These are phyloP conservation scores for Lentinula aciculospora DNA, from an alignment of 768 basidiomycete species.

Conservation along the genomic window DNA sequence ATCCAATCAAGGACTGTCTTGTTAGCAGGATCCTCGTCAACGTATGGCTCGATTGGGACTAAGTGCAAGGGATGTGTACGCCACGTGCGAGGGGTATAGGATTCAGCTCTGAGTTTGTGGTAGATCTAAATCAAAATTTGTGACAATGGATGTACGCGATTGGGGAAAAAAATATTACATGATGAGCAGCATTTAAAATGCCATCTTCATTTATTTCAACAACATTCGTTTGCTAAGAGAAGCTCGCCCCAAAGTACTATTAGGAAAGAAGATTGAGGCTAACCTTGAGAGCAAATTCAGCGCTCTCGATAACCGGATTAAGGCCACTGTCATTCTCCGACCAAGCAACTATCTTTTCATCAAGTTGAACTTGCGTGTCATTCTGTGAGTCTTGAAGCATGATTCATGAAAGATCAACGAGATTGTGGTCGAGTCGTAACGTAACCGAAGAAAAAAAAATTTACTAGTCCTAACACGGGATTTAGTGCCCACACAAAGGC, in stretches of 20 bases:
- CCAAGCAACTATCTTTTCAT: conserved; percentile 1
- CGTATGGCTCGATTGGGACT: conserved; percentile 61
- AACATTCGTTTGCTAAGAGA: conserved; percentile 7
- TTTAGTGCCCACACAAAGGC: too few species aligned
- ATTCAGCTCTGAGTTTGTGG: conserved; percentile 48
- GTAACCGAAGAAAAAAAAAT: too few species aligned
- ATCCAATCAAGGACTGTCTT: conserved; percentile 74
- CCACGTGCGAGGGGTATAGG: conserved; percentile 80
- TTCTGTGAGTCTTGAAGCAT: not conserved
- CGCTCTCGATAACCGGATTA: conserved; percentile 10
- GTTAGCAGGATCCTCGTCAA: conserved; percentile 45
- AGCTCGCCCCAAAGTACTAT: not conserved
- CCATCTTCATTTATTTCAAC: conserved; percentile 7
- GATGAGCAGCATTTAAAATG: conserved; percentile 6
- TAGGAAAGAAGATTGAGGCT: not conserved
- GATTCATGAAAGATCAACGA: too few species aligned
- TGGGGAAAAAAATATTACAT: conserved; percentile 2
- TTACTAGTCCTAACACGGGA: too few species aligned
- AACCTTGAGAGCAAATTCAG: conserved; percentile 8
- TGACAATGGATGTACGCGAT: not conserved
- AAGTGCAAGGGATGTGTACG: conserved; percentile 72
- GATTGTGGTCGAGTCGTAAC: too few species aligned
- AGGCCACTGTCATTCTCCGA: not conserved
- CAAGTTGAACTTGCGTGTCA: not conserved
- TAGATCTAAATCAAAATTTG: conserved; percentile 42